Percentiles rank a stretch among this genome's conserved stretches.
phyloP scores from a whole-genome alignment of 2,329 filamentous ascomycete species.

The Chaetothyriales sp. region DNA sequence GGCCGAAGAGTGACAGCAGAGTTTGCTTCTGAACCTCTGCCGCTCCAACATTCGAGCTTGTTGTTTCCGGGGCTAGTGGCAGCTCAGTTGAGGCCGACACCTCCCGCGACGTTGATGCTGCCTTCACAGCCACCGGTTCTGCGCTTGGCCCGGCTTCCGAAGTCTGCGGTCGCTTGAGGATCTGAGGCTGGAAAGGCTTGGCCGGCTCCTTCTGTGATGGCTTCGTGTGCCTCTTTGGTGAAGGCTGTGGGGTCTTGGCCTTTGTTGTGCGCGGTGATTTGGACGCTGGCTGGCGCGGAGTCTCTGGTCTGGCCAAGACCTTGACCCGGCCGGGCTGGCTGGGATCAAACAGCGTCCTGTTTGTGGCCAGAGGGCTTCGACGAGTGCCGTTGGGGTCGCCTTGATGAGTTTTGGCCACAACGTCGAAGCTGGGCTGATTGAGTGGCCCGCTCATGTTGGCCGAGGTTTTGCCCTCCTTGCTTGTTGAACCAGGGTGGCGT shows the following conservation, averaged over 20 bases:
- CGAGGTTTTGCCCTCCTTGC: constrained; percentile 18
- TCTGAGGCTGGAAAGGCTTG: constrained; percentile 39
- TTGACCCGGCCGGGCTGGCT: constrained; percentile 16
- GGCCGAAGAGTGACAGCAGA: constrained; percentile 49
- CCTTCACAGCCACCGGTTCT: not conserved
- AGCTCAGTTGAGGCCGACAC: not conserved
- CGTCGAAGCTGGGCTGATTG: constrained; percentile 27
- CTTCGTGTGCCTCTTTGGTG: constrained; percentile 11
- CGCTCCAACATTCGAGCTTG: constrained; percentile 7
- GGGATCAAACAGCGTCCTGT: constrained; percentile 14
- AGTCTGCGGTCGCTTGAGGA: constrained; percentile 36
- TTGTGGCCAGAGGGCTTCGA: constrained; percentile 10
- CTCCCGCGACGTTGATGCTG: not conserved
- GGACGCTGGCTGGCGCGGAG: constrained; percentile 7
- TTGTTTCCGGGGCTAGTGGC: constrained; percentile 1
- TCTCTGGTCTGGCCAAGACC: constrained; percentile 16
- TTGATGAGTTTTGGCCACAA: constrained; percentile 8
- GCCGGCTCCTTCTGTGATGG: constrained; percentile 15
- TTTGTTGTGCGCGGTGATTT: constrained; percentile 6
- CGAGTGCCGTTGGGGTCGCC: constrained; percentile 7
- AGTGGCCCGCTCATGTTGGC: constrained; percentile 28
- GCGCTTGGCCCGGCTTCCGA: constrained; percentile 12
- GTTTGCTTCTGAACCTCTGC: constrained; percentile 31
- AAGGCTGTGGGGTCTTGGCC: constrained; percentile 3
- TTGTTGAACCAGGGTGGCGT: not conserved